Evolutionary conservation across 2,329 filamentous ascomycete species (phyloP).

Genomic region (Mollisiaceae sp.): DNA sequence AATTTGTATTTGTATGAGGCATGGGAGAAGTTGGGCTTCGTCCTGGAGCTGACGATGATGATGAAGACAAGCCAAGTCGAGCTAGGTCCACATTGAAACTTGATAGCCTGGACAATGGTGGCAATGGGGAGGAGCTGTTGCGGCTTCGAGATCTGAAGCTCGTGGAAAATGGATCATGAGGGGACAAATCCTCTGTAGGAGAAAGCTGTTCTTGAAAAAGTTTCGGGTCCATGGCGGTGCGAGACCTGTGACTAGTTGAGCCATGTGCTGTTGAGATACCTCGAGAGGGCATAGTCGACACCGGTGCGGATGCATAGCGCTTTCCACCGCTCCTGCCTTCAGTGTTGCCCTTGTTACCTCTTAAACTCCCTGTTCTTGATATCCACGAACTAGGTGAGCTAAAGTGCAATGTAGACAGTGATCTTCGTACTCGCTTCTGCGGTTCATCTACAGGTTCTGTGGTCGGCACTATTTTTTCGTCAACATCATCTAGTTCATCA

Average conservation of each 20-base stretch:
- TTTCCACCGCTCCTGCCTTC: conserved; percentile 50
- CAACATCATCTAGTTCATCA: conserved; percentile 29
- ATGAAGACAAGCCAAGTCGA: conserved; percentile 51
- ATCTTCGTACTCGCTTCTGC: conserved; percentile 55
- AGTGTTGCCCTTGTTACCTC: conserved; percentile 57
- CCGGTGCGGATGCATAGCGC: conserved; percentile 59
- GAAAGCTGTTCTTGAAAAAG: conserved; percentile 32
- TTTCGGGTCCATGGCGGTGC: conserved; percentile 35
- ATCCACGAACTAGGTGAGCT: conserved; percentile 62
- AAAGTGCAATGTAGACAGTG: conserved; percentile 62
- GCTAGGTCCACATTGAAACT: conserved; percentile 60
- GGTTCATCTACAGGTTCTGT: conserved; percentile 45
- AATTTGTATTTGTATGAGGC: conserved; percentile 38
- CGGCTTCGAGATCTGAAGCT: conserved; percentile 39
- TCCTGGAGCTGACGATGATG: conserved; percentile 41
- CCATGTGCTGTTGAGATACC: conserved; percentile 36
- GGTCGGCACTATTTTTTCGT: conserved; percentile 33
- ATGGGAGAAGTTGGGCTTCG: conserved; percentile 37
- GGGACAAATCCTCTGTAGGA: conserved; percentile 27
- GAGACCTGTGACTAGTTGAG: conserved; percentile 25
- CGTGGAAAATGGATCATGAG: conserved; percentile 35
- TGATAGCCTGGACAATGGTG: conserved; percentile 58
- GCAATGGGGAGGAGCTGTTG: conserved; percentile 60
- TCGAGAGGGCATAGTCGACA: conserved; percentile 41
- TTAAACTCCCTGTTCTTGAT: conserved; percentile 59